Base-by-base conservation (phyloP, 176 grass and related monocot species). In the Oryza meyeriana region DNA sequence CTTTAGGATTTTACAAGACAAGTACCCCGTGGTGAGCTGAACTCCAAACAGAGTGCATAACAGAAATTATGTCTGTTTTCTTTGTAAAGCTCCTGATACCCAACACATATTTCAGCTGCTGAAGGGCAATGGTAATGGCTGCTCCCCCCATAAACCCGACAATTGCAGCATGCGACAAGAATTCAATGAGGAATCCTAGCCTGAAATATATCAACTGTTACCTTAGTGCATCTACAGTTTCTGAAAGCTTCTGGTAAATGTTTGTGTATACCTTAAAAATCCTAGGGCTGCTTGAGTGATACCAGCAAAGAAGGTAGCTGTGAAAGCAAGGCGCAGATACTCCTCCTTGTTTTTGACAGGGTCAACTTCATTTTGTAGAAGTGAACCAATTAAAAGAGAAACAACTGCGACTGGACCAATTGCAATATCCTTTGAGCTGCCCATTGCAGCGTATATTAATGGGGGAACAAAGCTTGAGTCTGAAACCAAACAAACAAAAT, bases 121-220 rank as follows among this genome's bases (percentile, higher is more conserved):
- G 96, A 50, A 99, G 93, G 10, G 96, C 93, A 82, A 99, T 99
- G 27, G 93, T 99, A 52, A 99, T 87, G 48, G 96, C 96, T 77
- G 96, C 91, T 75, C 96, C 96, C 32, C 85, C 91, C 96, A 95
- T 99, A 80, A 99, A 99, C 33, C 96, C 96, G 0, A 99, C 88
- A 75, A 99, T 95, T 34, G 96, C 96, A 85, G 96, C 96, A 95
- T 95, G 96, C 0, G 96, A 99, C 52, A 99, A 85, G 86, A 99
- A 99, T 50, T 99, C 96, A 0, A 99, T 91, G 34, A 99, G 85
- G 84, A 99, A 99, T 3, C 96, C 96, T 80, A 99, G 82, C 77
- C 96, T 99, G 88, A 59, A 89, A 88, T 71, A 69, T 35, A 58
- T 9, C 18, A 70, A n/a, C 32, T 81, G 3, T 59, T 29, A 62